Conservation (phyloP, 2,329 filamentous ascomycete genomes). For the Davidsoniella neocaledoniae region DNA sequence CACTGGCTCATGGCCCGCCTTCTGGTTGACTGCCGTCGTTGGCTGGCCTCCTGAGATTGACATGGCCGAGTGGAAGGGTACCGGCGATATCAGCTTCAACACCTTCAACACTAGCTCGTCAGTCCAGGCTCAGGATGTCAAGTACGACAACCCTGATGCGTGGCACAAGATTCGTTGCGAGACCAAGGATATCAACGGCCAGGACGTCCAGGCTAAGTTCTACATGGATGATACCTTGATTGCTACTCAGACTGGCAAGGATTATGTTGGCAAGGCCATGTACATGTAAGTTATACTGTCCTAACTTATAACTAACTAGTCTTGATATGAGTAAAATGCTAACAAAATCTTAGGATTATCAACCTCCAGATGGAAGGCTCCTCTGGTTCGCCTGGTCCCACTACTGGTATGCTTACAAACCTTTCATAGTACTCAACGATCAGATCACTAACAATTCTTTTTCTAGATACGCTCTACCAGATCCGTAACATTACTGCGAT, state of each 20-base stretch:
- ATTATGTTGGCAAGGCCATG: slow-evolving; percentile 30
- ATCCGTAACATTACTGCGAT: slow-evolving; percentile 1
- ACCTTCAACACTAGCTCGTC: slow-evolving; percentile 33
- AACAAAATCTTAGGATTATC: slow-evolving; percentile 21
- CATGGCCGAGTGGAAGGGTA: slow-evolving; percentile 45
- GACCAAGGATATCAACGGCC: slow-evolving; percentile 32
- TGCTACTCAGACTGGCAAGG: slow-evolving; percentile 32
- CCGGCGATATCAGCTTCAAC: slow-evolving; percentile 37
- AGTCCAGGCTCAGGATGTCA: slow-evolving; percentile 29
- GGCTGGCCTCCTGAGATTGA: slow-evolving; percentile 44
- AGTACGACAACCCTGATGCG: slow-evolving; percentile 27
- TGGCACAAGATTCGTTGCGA: slow-evolving; percentile 35
- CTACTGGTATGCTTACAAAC: slow-evolving; percentile 2
- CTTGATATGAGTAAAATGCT: background rate
- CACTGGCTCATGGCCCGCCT: slow-evolving; percentile 38
- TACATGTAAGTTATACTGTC: slow-evolving; percentile 21
- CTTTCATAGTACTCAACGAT: background rate
- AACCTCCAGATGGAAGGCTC: slow-evolving; percentile 30
- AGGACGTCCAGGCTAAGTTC: slow-evolving; percentile 35
- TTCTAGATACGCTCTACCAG: slow-evolving; percentile 5
- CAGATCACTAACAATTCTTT: background rate
- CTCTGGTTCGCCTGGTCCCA: slow-evolving; percentile 26
- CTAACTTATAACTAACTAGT: background rate
- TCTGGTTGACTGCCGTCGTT: slow-evolving; percentile 38
- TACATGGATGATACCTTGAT: slow-evolving; percentile 34